phyloP scores from a whole-genome alignment of 228 moss, liverwort and hornwort genomes.

The Sphagnum fallax region DNA sequence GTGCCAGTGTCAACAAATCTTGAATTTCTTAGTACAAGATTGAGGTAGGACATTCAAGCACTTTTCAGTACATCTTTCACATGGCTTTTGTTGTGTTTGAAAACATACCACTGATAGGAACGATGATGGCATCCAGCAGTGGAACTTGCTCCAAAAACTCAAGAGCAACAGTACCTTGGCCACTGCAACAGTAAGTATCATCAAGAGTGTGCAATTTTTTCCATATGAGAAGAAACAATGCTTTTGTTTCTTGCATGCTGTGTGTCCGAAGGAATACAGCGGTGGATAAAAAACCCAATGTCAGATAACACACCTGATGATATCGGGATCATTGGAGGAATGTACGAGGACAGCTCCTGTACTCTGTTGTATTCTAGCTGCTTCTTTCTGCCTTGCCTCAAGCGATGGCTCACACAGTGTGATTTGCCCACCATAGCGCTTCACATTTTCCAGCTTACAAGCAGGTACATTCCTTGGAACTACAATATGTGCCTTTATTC shows the following conservation, averaged over 20 bases:
- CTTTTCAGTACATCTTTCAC: background rate
- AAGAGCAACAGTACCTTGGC: conserved; percentile 77
- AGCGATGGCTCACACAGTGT: conserved; percentile 49
- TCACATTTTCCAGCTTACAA: conserved; percentile 70
- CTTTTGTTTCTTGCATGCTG: background rate
- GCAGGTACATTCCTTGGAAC: conserved; percentile 51
- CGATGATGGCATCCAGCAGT: conserved; percentile 64
- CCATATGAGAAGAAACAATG: background rate
- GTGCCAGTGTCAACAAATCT: too few relatives aligned
- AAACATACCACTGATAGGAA: conserved; percentile 68
- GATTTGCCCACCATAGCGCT: conserved; percentile 59
- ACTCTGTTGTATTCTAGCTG: conserved; percentile 34
- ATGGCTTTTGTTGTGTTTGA: background rate
- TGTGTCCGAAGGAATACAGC: background rate
- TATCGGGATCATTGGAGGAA: conserved; percentile 64
- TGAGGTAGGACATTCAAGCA: background rate
- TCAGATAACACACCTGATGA: conserved; percentile 44
- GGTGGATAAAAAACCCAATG: background rate
- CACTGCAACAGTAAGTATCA: conserved; percentile 24
- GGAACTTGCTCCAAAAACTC: conserved; percentile 83
- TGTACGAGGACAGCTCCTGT: conserved; percentile 62
- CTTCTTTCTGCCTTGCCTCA: conserved; percentile 45
- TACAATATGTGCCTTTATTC: conserved; percentile 65
- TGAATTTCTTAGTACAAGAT: background rate
- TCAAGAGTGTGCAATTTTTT: background rate